phyloP scores from a whole-genome alignment of 1,139 yeast genomes.

The Pneumocystis murina region DNA sequence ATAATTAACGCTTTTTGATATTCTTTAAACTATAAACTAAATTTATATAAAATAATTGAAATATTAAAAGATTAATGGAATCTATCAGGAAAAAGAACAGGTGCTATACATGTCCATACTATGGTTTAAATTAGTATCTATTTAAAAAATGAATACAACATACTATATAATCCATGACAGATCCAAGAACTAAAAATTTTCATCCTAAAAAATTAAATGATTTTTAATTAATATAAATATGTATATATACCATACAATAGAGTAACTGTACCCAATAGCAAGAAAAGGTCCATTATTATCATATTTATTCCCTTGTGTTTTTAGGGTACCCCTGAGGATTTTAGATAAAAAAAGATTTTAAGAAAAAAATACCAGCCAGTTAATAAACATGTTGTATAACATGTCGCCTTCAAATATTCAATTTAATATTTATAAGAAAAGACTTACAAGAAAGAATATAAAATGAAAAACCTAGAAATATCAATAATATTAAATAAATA shows the following conservation, averaged over 20 bases:
- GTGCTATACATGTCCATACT: conserved; percentile 81
- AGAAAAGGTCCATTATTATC: conserved; percentile 79
- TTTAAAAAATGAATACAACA: background rate
- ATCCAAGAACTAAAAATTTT: conserved; percentile 87
- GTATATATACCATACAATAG: conserved; percentile 53
- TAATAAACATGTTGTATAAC: conserved; percentile 84
- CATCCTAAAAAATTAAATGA: conserved; percentile 24
- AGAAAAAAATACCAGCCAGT: conserved; percentile 31
- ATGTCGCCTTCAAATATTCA: conserved; percentile 88
- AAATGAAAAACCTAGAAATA: background rate
- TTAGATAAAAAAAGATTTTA: background rate
- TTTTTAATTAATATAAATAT: background rate
- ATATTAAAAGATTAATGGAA: conserved; percentile 26
- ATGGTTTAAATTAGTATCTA: background rate
- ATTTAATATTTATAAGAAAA: conserved; percentile 81
- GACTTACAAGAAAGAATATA: conserved; percentile 32
- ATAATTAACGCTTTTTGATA: background rate
- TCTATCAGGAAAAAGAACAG: conserved; percentile 78
- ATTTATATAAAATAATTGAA: background rate
- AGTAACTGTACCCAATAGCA: conserved; percentile 94
- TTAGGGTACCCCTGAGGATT: background rate
- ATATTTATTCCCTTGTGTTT: conserved; percentile 53
- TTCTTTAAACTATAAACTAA: background rate
- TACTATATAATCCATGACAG: conserved; percentile 58
- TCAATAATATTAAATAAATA: background rate